These are phyloP conservation scores for Fraxinus greggii DNA, from an alignment of 305 asterid species.

Conservation along the genomic window DNA sequence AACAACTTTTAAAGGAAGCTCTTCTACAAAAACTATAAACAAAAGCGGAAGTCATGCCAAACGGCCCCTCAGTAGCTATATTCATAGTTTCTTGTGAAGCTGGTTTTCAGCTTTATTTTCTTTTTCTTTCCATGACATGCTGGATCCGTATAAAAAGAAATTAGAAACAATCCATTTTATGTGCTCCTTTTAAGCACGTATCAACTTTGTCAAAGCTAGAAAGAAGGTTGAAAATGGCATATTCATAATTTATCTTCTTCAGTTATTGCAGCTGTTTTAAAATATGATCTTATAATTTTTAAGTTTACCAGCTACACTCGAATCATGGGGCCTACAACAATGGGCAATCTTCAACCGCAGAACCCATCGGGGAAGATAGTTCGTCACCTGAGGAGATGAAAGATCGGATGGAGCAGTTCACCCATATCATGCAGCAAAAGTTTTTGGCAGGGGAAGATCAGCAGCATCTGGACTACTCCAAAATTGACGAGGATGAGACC, in stretches of 20 bases:
- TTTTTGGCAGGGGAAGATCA: slow-evolving; percentile 83
- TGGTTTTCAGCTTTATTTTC: background rate
- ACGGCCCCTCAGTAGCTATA: background rate
- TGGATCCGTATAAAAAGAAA: background rate
- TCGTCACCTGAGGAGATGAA: slow-evolving; percentile 64
- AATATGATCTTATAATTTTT: background rate
- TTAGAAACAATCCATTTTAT: background rate
- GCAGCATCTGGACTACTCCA: slow-evolving; percentile 73
- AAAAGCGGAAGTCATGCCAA: too few relatives aligned
- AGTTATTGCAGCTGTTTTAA: background rate
- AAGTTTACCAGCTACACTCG: slow-evolving; percentile 23
- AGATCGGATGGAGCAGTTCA: slow-evolving; percentile 77
- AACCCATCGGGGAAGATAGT: slow-evolving; percentile 30
- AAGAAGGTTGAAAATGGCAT: background rate
- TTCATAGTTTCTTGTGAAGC: background rate
- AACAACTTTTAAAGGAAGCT: too few relatives aligned
- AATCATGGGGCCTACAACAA: slow-evolving; percentile 20
- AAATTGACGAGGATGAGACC: slow-evolving; percentile 72
- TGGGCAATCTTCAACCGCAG: slow-evolving; percentile 19
- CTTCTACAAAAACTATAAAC: too few relatives aligned
- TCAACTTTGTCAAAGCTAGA: background rate
- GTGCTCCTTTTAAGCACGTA: background rate
- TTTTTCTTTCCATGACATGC: background rate
- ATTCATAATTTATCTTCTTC: background rate
- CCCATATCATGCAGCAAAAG: slow-evolving; percentile 78